Conservation (phyloP, 257 asterid species). For the Ilex aquifolium region DNA sequence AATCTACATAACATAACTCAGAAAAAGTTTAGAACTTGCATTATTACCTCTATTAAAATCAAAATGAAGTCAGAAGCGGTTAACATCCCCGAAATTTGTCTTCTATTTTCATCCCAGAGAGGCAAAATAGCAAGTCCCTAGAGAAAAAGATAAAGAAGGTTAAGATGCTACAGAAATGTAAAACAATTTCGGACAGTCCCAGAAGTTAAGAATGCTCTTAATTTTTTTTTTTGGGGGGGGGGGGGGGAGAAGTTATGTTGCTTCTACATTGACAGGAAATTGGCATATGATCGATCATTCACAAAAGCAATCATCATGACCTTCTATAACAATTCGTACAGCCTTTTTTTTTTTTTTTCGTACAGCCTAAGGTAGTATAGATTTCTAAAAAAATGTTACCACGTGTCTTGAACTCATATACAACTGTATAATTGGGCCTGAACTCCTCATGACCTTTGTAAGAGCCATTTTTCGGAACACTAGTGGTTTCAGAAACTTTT, state of each 20-base stretch:
- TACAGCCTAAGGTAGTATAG: not conserved
- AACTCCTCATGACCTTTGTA: too few species aligned
- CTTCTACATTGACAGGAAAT: not conserved
- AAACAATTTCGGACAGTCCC: conserved; percentile 3
- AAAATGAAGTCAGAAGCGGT: conserved; percentile 70
- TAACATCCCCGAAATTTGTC: conserved; percentile 53
- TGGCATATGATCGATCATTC: too few species aligned
- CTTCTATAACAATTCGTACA: too few species aligned
- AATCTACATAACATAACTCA: too few species aligned
- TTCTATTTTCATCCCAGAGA: conserved; percentile 42
- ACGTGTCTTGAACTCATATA: not conserved
- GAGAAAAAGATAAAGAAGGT: conserved; percentile 6
- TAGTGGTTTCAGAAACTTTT: too few species aligned
- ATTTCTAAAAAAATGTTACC: too few species aligned
- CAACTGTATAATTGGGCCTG: too few species aligned
- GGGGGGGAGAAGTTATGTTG: too few species aligned
- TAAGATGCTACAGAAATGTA: conserved; percentile 9
- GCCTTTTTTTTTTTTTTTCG: too few species aligned
- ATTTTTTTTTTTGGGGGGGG: too few species aligned
- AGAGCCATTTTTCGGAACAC: too few species aligned
- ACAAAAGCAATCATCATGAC: too few species aligned
- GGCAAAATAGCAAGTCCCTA: conserved; percentile 53
- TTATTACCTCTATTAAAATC: conserved; percentile 31
- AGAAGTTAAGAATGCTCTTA: not conserved
- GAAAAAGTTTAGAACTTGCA: not conserved